Evolutionary conservation across 495 filamentous ascomycete genomes (phyloP).

Genomic region (Viridothelium virens): DNA sequence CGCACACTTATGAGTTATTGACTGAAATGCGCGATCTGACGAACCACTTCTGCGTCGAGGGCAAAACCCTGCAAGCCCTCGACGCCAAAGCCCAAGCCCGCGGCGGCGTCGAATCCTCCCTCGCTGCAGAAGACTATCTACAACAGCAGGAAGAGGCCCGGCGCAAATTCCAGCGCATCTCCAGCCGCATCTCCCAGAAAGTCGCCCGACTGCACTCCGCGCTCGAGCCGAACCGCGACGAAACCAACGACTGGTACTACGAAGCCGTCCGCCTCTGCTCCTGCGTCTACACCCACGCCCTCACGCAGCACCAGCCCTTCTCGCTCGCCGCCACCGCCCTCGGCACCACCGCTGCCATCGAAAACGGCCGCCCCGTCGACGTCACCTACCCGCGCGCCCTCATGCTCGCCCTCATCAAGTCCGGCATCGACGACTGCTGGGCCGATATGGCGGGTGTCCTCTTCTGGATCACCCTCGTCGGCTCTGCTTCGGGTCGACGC

Average conservation of each 20-base stretch:
- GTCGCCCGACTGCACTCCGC: not conserved
- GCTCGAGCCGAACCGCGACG: constrained; percentile 4
- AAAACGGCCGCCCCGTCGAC: constrained; percentile 8
- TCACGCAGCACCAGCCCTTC: constrained; percentile 33
- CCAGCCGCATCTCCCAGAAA: not conserved
- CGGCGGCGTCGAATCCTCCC: not conserved
- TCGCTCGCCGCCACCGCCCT: constrained; percentile 33
- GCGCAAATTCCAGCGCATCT: constrained; percentile 11
- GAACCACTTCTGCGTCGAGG: constrained; percentile 1
- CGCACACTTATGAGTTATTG: constrained; percentile 6
- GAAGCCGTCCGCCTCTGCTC: constrained; percentile 26
- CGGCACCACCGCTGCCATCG: constrained; percentile 25
- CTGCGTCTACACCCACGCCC: constrained; percentile 27
- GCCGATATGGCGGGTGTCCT: constrained; percentile 31
- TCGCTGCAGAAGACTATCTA: not conserved
- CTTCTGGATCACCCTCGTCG: constrained; percentile 29
- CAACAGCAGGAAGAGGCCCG: constrained; percentile 2
- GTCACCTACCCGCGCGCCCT: constrained; percentile 3
- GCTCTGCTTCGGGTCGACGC: constrained; percentile 18
- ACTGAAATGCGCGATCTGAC: constrained; percentile 7
- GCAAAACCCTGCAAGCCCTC: not conserved
- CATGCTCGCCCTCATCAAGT: constrained; percentile 17
- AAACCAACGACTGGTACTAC: constrained; percentile 27
- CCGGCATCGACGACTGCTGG: constrained; percentile 26
- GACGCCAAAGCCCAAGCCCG: not conserved